Conservation (phyloP, 179 eudicot species). For the Spergularia azorica region DNA sequence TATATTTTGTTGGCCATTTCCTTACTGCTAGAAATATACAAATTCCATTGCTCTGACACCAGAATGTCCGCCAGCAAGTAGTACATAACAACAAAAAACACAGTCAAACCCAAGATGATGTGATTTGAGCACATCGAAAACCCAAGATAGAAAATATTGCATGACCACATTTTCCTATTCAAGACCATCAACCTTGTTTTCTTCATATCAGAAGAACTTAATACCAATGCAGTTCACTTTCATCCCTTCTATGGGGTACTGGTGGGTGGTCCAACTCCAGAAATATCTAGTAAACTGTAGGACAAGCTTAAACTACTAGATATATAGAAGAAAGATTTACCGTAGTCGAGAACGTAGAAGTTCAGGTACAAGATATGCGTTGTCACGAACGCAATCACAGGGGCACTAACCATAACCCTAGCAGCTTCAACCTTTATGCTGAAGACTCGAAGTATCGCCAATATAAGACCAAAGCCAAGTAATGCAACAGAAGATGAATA, state of each 20-base stretch:
- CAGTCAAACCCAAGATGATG: background rate
- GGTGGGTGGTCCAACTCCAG: no score
- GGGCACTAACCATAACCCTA: slow-evolving; percentile 82
- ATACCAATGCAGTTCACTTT: no score
- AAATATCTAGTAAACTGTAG: background rate
- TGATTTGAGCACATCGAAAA: background rate
- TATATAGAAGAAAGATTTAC: slow-evolving; percentile 36
- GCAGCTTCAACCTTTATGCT: slow-evolving; percentile 58
- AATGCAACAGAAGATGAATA: slow-evolving; percentile 69
- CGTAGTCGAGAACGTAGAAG: slow-evolving; percentile 66
- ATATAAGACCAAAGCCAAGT: slow-evolving; percentile 65
- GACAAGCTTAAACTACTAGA: background rate
- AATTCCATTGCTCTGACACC: no score
- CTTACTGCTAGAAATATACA: no score
- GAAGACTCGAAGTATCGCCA: slow-evolving; percentile 67
- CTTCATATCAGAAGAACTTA: no score
- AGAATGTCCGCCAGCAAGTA: no score
- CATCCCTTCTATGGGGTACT: no score
- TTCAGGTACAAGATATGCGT: slow-evolving; percentile 75
- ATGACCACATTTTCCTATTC: no score
- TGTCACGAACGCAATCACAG: slow-evolving; percentile 63
- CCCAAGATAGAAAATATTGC: background rate
- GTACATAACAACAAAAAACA: no score
- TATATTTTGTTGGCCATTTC: no score
- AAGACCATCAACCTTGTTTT: no score